Conservation (phyloP, 2,329 filamentous ascomycete genomes). For the Apiospora sp. region DNA sequence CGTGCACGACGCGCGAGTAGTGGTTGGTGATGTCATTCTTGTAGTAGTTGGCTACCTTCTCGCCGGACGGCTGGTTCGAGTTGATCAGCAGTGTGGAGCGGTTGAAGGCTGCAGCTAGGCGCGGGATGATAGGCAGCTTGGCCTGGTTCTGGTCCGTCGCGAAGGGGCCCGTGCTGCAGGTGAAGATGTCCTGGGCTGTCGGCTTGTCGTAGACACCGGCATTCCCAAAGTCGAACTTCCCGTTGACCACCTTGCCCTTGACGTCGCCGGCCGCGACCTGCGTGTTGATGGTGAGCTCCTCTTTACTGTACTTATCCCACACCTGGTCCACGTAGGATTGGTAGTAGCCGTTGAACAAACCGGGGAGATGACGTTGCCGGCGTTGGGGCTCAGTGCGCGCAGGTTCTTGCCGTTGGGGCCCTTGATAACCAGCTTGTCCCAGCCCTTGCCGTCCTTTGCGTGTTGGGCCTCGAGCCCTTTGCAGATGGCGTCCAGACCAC, state of each 20-base stretch:
- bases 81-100: conserved; percentile 53
- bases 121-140: conserved; percentile 53
- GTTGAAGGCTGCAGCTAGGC: conserved; percentile 58
- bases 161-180: conserved; percentile 59
- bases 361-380: conserved; percentile 52
- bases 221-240: conserved; percentile 47
- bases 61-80: conserved; percentile 58
- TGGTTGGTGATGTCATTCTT: conserved; percentile 55
- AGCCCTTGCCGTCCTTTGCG: conserved; percentile 55
- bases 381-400: conserved; percentile 62
- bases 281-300: conserved; percentile 51
- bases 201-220: conserved; percentile 56
- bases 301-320: conserved; percentile 51
- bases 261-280: conserved; percentile 47
- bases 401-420: conserved; percentile 49
- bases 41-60: conserved; percentile 56
- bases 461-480: conserved; percentile 54
- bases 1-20: conserved; percentile 68
- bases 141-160: conserved; percentile 50
- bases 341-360: conserved; percentile 56
- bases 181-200: conserved; percentile 55
- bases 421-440: conserved; percentile 60
- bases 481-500: conserved; percentile 57
- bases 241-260: conserved; percentile 47
- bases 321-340: conserved; percentile 54